Percentiles rank a stretch among this genome's conserved stretches.
Evolutionary conservation across 2,329 filamentous ascomycete species (phyloP).

Genomic region (Sclerotinia borealis): DNA sequence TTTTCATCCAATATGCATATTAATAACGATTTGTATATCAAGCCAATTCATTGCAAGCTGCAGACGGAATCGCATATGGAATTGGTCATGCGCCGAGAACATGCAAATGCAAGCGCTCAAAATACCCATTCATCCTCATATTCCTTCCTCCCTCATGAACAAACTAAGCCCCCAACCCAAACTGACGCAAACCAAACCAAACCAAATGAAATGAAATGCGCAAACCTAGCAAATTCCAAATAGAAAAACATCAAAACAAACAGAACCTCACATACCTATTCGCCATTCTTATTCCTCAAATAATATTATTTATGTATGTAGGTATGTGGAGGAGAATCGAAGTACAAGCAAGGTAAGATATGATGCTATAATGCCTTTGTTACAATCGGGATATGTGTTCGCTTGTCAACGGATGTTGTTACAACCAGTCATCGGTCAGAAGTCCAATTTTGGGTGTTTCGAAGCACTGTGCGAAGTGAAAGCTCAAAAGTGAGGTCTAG

Average conservation of each 20-base stretch:
- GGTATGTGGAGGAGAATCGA: background rate
- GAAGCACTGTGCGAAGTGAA: background rate
- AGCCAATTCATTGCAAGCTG: too few relatives aligned
- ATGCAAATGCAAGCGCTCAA: background rate
- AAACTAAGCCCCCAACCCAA: background rate
- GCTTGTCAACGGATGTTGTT: background rate
- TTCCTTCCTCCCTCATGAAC: background rate
- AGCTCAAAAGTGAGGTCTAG: background rate
- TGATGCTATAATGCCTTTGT: background rate
- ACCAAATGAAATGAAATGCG: background rate
- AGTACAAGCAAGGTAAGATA: background rate
- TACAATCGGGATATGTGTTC: background rate
- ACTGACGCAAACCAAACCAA: background rate
- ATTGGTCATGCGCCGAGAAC: background rate
- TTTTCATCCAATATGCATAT: too few relatives aligned
- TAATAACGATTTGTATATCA: too few relatives aligned
- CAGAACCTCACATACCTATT: background rate
- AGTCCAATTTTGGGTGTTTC: background rate
- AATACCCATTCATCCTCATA: background rate
- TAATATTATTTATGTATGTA: too few relatives aligned
- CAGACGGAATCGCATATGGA: too few relatives aligned
- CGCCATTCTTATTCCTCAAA: background rate
- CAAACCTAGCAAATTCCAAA: too few relatives aligned
- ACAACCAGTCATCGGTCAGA: background rate
- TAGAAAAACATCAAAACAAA: background rate